phyloP scores from a whole-genome alignment of 495 filamentous ascomycete species.

The Lichenothelia convexa region DNA sequence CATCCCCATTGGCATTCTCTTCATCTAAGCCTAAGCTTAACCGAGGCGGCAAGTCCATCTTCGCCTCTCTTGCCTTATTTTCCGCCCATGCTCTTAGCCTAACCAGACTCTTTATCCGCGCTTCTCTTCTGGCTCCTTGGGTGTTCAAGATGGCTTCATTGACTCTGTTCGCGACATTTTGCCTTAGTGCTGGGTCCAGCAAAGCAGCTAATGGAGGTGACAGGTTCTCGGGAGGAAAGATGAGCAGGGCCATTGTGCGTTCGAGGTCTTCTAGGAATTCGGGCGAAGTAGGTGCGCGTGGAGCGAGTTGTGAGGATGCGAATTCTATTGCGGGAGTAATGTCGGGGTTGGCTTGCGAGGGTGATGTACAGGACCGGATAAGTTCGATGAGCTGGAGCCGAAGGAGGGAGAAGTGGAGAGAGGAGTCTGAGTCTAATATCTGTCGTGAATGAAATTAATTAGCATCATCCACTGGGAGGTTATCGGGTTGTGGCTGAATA shows the following conservation, averaged over 20 bases:
- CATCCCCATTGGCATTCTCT: slow-evolving; percentile 6
- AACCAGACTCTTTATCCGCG: slow-evolving; percentile 60
- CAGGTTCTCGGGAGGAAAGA: slow-evolving; percentile 64
- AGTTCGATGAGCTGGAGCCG: slow-evolving; percentile 85
- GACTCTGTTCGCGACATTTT: slow-evolving; percentile 60
- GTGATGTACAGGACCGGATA: slow-evolving; percentile 54
- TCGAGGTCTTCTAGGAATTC: slow-evolving; percentile 79
- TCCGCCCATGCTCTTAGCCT: slow-evolving; percentile 76
- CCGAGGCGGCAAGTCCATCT: slow-evolving; percentile 52
- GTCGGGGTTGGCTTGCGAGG: slow-evolving; percentile 38
- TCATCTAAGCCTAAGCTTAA: slow-evolving; percentile 49
- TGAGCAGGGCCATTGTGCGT: slow-evolving; percentile 76
- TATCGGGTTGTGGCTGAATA: slow-evolving; percentile 19
- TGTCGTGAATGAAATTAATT: slow-evolving; percentile 28
- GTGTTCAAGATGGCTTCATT: slow-evolving; percentile 70
- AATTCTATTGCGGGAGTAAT: slow-evolving; percentile 72
- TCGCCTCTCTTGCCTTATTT: slow-evolving; percentile 49
- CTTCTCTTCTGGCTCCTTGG: slow-evolving; percentile 54
- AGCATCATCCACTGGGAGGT: background rate
- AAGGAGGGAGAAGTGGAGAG: slow-evolving; percentile 79
- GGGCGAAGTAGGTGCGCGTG: slow-evolving; percentile 63
- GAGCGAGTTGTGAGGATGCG: slow-evolving; percentile 69
- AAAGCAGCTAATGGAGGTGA: slow-evolving; percentile 56
- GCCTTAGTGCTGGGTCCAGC: slow-evolving; percentile 63
- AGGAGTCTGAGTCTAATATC: slow-evolving; percentile 72